Evolutionary conservation across 495 filamentous ascomycete species (phyloP).

Genomic region (Bombardia bombarda): DNA sequence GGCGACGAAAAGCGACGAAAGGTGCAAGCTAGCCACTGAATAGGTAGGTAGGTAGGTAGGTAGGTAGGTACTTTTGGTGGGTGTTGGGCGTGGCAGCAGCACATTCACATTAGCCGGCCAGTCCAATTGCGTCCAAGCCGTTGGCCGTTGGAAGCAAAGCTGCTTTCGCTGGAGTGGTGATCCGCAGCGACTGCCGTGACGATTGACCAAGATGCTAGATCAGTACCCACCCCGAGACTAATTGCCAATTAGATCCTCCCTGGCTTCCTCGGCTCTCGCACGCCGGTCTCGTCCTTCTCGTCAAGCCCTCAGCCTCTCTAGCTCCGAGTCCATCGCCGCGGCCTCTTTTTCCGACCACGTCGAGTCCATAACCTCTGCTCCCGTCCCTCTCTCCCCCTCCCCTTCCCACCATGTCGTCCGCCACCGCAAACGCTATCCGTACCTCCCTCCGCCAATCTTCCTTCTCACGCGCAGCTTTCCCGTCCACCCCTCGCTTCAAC

Average conservation of each 20-base stretch:
- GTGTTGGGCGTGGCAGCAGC: no score
- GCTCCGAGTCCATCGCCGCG: slow-evolving; percentile 17
- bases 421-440: slow-evolving; percentile 20
- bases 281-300: not conserved
- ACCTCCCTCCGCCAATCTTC: slow-evolving; percentile 18
- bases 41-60: no score
- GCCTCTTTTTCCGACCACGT: slow-evolving; percentile 4
- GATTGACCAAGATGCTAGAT: no score
- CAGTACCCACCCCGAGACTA: no score
- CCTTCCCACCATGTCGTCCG: slow-evolving; percentile 21
- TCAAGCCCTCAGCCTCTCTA: not conserved
- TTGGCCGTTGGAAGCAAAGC: no score
- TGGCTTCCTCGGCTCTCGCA: slow-evolving; percentile 4
- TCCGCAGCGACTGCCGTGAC: not conserved
- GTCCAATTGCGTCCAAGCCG: no score
- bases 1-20: no score
- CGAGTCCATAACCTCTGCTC: not conserved
- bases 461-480: slow-evolving; percentile 12
- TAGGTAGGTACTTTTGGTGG: no score
- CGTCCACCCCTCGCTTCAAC: slow-evolving; percentile 6
- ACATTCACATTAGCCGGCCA: no score
- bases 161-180: no score
- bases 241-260: not conserved
- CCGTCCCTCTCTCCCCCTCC: slow-evolving; percentile 1
- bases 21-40: no score